phyloP scores from a whole-genome alignment of 169 alveolate genomes.

The Eimeria tenella region DNA sequence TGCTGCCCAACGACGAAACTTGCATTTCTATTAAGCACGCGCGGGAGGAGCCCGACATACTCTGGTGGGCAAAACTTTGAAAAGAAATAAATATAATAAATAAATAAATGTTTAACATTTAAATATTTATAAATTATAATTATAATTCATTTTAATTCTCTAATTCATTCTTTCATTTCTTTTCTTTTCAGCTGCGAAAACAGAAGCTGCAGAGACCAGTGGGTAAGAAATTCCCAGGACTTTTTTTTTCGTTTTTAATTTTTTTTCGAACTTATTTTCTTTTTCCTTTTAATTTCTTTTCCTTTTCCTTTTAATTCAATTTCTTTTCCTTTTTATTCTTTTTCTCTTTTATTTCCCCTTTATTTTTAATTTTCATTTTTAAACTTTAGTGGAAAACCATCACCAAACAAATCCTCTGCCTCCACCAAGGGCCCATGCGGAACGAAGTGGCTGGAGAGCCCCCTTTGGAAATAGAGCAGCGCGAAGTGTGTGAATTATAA shows the following conservation, averaged over 20 bases:
- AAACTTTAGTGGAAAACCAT: slow-evolving; percentile 70
- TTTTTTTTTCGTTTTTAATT: not conserved
- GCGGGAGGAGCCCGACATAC: slow-evolving; percentile 32
- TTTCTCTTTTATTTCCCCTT: not conserved
- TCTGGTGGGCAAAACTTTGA: not conserved
- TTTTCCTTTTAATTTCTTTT: too few species aligned
- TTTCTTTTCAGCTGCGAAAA: slow-evolving; percentile 72
- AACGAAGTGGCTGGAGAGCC: slow-evolving; percentile 80
- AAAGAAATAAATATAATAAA: too few species aligned
- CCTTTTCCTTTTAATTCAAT: not conserved
- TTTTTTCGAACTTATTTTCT: not conserved
- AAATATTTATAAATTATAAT: not conserved
- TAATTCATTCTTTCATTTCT: not conserved
- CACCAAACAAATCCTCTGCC: slow-evolving; percentile 76
- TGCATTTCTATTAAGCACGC: slow-evolving; percentile 74
- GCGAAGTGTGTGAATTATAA: slow-evolving; percentile 22
- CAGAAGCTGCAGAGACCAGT: slow-evolving; percentile 74
- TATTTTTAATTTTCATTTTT: not conserved
- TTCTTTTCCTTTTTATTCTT: not conserved
- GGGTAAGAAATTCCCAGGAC: slow-evolving; percentile 60
- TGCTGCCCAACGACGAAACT: slow-evolving; percentile 58
- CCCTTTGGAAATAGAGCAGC: slow-evolving; percentile 76
- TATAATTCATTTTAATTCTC: not conserved
- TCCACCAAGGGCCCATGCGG: slow-evolving; percentile 79
- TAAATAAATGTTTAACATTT: not conserved